A percentile compares a stretch with the other conserved stretches of the same genome.
Conservation (phyloP, 2,329 filamentous ascomycete species). For the Fusarium transvaalense region DNA sequence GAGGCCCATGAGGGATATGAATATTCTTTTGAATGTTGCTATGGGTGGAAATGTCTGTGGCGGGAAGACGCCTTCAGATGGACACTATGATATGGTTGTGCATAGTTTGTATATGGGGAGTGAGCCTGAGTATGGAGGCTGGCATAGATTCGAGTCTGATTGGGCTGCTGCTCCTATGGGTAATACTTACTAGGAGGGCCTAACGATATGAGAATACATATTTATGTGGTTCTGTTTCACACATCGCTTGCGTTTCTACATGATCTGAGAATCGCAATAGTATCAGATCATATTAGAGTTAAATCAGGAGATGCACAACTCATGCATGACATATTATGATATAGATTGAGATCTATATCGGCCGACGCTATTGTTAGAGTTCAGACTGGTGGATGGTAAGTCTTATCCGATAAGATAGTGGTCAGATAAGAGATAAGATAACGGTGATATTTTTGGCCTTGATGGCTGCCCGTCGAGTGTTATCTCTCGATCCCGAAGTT, state of each 20-base stretch:
- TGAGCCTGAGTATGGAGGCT: constrained; percentile 65
- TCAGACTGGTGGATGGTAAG: rapidly evolving
- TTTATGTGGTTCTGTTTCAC: background rate
- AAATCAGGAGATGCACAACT: constrained; percentile 9
- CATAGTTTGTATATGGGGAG: constrained; percentile 65
- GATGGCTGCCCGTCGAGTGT: too few species aligned
- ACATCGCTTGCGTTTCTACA: background rate
- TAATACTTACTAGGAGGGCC: constrained; percentile 50
- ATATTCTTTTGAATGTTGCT: constrained; percentile 70
- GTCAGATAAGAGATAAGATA: background rate
- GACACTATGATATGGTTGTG: constrained; percentile 68
- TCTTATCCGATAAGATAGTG: background rate
- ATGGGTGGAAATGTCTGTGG: constrained; percentile 72
- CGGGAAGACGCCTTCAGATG: constrained; percentile 64
- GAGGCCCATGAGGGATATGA: constrained; percentile 67
- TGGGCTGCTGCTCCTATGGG: constrained; percentile 55
- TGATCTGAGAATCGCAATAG: background rate
- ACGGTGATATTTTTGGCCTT: too few species aligned
- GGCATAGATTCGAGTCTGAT: constrained; percentile 65
- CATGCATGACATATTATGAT: constrained; percentile 1
- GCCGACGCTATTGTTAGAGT: background rate
- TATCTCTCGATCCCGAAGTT: too few species aligned
- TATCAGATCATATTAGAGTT: background rate
- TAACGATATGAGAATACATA: background rate
- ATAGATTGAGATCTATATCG: constrained; percentile 11